Conservation (phyloP, 2,329 filamentous ascomycete species). For the Aspergillus quadrilineatus region DNA sequence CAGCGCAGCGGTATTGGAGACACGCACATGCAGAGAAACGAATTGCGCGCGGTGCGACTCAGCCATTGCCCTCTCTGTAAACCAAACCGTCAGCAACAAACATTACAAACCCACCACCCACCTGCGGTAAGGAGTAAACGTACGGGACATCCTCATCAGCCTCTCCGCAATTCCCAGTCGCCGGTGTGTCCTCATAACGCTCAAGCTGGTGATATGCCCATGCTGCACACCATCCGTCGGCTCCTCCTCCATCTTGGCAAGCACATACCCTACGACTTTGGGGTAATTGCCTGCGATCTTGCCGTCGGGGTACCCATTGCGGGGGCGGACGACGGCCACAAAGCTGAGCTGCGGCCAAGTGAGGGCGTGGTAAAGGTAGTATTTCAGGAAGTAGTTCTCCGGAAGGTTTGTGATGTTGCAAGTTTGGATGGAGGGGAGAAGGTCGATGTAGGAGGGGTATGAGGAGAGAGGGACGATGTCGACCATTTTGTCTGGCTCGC, state of each 20-base stretch:
- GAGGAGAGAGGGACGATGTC: constrained; percentile 50
- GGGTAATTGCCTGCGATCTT: constrained; percentile 74
- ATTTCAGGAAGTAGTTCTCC: constrained; percentile 99
- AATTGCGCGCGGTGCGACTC: constrained; percentile 90
- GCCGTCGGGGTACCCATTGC: constrained; percentile 69
- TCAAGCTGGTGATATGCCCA: constrained; percentile 92
- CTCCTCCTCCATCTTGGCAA: constrained; percentile 99
- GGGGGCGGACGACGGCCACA: constrained; percentile 88
- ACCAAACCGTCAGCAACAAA: background rate
- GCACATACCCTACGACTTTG: constrained; percentile 98
- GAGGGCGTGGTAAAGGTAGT: constrained; percentile 98
- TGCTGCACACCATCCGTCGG: constrained; percentile 85
- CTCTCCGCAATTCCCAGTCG: constrained; percentile 92
- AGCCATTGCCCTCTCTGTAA: constrained; percentile 85
- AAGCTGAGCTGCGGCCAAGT: constrained; percentile 98
- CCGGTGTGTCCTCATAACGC: constrained; percentile 94
- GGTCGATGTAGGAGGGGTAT: constrained; percentile 68
- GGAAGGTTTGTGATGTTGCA: constrained; percentile 98
- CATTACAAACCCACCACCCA: background rate
- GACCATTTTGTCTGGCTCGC: constrained; percentile 40
- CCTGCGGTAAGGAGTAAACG: constrained; percentile 34
- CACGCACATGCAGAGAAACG: constrained; percentile 92
- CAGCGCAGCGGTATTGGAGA: constrained; percentile 87
- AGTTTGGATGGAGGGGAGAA: constrained; percentile 85
- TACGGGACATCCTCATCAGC: constrained; percentile 94